A percentile compares a stretch with the other conserved stretches of the same genome.
Conservation (phyloP, 2,329 filamentous ascomycete genomes). For the Fusarium robinianum region DNA sequence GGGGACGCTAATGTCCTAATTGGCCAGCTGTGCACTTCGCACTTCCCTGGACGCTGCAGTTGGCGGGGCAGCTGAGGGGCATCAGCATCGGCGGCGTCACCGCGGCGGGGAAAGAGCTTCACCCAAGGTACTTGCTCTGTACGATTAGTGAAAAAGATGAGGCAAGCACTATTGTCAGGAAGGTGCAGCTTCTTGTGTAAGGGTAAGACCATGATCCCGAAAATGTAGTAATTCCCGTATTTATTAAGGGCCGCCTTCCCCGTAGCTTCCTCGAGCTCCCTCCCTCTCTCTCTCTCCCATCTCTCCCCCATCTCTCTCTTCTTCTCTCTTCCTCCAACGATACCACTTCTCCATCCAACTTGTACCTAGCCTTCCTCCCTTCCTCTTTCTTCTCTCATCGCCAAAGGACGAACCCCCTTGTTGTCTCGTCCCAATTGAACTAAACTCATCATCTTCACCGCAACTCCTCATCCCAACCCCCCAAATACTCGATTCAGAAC, state of each 20-base stretch:
- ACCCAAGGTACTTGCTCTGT: conserved; percentile 15
- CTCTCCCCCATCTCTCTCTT: conserved; percentile 11
- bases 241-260: conserved; percentile 26
- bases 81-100: conserved; percentile 20
- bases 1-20: conserved; percentile 21
- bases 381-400: not conserved
- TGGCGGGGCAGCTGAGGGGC: conserved; percentile 39
- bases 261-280: conserved; percentile 22
- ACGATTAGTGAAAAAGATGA: too few relatives aligned
- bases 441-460: too few relatives aligned
- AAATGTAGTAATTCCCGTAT: conserved; percentile 32
- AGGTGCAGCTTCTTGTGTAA: conserved; percentile 12
- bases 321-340: conserved; percentile 9
- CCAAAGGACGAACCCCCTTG: conserved; percentile 10
- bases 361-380: not conserved
- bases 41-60: conserved; percentile 23
- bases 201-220: conserved; percentile 28
- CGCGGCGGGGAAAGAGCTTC: conserved; percentile 33
- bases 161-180: too few relatives aligned
- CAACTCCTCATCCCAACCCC: conserved; percentile 25
- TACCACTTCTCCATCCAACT: conserved; percentile 4
- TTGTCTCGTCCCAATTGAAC: conserved; percentile 10
- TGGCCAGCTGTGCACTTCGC: conserved; percentile 13
- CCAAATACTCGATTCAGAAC: conserved; percentile 10
- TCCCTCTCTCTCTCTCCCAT: conserved; percentile 2